Evolutionary conservation across 148 eudicot genomes (phyloP), one percentile per base, ranked within the genome.

Genomic region (Vaccinium macrocarpon): DNA sequence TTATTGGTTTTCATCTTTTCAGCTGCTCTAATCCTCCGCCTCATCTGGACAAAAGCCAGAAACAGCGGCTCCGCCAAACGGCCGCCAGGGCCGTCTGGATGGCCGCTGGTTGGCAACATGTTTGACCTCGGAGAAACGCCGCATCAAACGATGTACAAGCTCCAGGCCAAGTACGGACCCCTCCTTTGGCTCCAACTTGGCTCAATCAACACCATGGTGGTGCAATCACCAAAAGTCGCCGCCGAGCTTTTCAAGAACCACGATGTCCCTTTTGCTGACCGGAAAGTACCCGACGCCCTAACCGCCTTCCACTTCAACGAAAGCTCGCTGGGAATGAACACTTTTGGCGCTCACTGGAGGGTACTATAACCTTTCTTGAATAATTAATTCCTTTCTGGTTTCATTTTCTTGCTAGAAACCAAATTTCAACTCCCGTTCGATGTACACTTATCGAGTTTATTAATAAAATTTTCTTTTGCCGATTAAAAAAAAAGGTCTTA

Each of bases 131-230:
- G 88, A 51, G 29, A 23, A 3, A 51, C 57, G 48, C 85, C 86
- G 0, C 82, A 87, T 35, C 80, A 80, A 55, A 87, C 42, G n/a
- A 16, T 87, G 21, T 49, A 70, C 83, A 53, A 73, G 46, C 46
- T 79, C 15, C 51, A 72, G 11, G 61, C 42, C 78, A 76, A 48
- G 46, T 83, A 79, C n/a, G 88, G 88, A 10, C 88, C 88, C 0
- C 74, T 86, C 13, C 51, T 87, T 11, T 85, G 85, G 85, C 74
- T 88, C 23, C 52, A 70, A 13, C 85, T 88, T 4, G 89, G 89
- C 13, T 74, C 86, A 0, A 80, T 88, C 15, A 85, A 86, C 84
- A 83, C 86, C 14, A 77, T 88, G 90, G 88, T 81, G 48, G 50
- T 85, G 14, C 81, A 81, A 70, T 81, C 76, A 8, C 64, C 84